Evolutionary conservation across 2,329 filamentous ascomycete genomes (phyloP), one percentile per base, ranked within the genome.

Genomic region (Leptosphaerulina australis): DNA sequence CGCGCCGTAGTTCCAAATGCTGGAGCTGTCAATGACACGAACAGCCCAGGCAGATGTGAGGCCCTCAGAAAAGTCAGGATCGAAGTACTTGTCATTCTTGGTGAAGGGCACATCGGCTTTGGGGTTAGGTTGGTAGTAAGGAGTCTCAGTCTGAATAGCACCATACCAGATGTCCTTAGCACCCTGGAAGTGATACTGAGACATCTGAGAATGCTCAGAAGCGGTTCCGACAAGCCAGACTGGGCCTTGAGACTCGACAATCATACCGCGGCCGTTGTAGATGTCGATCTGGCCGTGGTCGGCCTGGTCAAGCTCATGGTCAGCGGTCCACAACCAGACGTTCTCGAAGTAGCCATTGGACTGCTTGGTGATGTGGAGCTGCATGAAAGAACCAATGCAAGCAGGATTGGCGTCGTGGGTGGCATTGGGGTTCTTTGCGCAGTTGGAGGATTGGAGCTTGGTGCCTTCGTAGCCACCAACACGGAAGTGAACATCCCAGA

Each of bases 401-500:
- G 84, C 77, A 2, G 81, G 68, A 56, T 89, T 85, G 58, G 86
- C 81, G 3, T 75, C 71, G 40, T 88, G 84, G 5, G 79, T 81
- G 11, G 78, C 75, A 40, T 81, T 79, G 31, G 88, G 88, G 56
- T 86, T 88, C 81, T 95, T 95, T 71, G 83, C 74, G 77, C 92
- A 97, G 46, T 80, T 86, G 71, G 90, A 81, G 14, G 87, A 88
- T 74, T 95, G 90, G 12, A 97, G 82, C 58, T 89, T 76, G 21
- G 92, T 95, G 53, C 93, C 93, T 4, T 88, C 87, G 45, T 87
- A 86, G 33, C 94, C 94, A 63, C 91, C 93, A 63, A 99, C 84
- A 67, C 94, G 90, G 76, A 94, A 88, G 79, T 99, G 94, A n/a
- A 92, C 87, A 66, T 99, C 94, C 90, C 92, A 99, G 75, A 97